Conservation (phyloP, 2,329 filamentous ascomycete genomes). For the Blastomyces percursus region DNA sequence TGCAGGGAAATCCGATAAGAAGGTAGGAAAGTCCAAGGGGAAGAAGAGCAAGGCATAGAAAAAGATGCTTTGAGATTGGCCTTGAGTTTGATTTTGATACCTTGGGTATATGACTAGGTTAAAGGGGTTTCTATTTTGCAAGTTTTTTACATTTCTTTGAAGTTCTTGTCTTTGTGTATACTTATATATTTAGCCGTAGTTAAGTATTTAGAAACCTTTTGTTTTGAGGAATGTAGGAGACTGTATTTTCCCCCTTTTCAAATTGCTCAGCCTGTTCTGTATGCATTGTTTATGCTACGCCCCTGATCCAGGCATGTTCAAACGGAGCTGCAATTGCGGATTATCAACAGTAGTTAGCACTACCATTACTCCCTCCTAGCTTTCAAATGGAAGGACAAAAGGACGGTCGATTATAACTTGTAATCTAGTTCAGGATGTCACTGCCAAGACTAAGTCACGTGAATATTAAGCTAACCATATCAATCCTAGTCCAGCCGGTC, state of each 20-base stretch:
- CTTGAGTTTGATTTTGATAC: not conserved
- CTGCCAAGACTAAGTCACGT: not conserved
- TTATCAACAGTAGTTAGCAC: not conserved
- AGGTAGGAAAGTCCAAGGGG: conserved; percentile 15
- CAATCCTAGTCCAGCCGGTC: not conserved
- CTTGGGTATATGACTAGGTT: no score
- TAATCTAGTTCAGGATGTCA: no score
- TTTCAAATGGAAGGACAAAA: no score
- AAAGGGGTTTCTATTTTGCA: not conserved
- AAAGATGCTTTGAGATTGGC: not conserved
- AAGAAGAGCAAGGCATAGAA: conserved; percentile 19
- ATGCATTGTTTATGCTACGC: not conserved
- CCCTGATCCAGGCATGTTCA: no score
- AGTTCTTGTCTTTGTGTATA: not conserved
- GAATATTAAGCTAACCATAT: not conserved
- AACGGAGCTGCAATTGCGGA: not conserved
- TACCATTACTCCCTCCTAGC: no score
- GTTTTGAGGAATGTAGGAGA: not conserved
- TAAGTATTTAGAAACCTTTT: not conserved
- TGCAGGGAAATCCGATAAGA: conserved; percentile 8
- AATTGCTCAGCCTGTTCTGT: not conserved
- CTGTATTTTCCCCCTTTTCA: not conserved
- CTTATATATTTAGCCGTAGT: not conserved
- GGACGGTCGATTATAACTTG: no score
- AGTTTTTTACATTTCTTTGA: not conserved